Base-by-base conservation (phyloP, 2,329 filamentous ascomycete species). In the Chaetomiaceae sp. region DNA sequence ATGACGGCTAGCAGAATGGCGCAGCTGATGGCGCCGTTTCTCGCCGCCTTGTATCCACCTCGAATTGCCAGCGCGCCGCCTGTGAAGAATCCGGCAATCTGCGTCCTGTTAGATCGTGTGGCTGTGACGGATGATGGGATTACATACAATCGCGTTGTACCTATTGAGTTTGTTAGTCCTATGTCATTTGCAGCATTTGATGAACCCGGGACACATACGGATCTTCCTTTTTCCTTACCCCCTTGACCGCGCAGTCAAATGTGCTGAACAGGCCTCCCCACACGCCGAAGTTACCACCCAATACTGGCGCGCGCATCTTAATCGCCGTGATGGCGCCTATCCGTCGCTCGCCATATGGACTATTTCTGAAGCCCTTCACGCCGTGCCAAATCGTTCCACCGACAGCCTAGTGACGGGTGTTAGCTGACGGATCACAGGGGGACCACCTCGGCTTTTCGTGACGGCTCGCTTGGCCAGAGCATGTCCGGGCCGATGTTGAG, bases 201-300 rank as follows among this genome's bases (percentile, higher is more conserved):
- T 18, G 32, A 6, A 2, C 14, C 5, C 18, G 20, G 48, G 20
- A 21, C 4, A 52, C 50, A 18, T 52, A 97, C 13, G 94, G 90
- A 70, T 97, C 94, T 72, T 99, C 94, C 85, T 96, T 97, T 79
- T 94, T 89, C 61, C 90, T 79, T 52, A 92, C 76, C 53, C 92
- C 92, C 79, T 97, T 99, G 58, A 96, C 88, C 20, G 91, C 88
- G 76, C 94, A 99, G 75, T 99, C 94, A 67, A 92, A 97, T 57
- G 90, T 95, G 64, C 85, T 90, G 79, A 97, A 97, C 53, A 97
- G 77, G 61, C 94, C 94, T 68, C 94, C 92, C 92, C 94, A 97
- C 53, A 95, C 90, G 65, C 92, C 92, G 66, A 96, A 96, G 78
- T 97, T 59, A 66, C 94, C 94, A 67, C 94, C 94, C 43, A 97